Evolutionary conservation across 306 rosid genomes (phyloP).

Genomic region (Rosa rugosa): DNA sequence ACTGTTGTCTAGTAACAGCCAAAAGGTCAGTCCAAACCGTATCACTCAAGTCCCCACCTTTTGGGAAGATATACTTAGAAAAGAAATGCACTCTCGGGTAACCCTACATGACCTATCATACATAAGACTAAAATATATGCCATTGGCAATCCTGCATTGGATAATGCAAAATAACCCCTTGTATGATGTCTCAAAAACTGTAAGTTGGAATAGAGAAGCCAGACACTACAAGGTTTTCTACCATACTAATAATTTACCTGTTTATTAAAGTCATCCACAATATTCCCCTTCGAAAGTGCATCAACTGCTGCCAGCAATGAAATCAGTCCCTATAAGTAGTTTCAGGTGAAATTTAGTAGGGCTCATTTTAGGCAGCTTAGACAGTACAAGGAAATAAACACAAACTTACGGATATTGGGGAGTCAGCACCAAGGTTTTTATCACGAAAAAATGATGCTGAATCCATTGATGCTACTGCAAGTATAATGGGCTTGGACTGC

Average conservation of each 20-base stretch:
- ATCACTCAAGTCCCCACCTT: background rate
- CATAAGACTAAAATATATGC: background rate
- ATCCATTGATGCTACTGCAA: slow-evolving; percentile 83
- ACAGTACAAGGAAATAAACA: slow-evolving; percentile 21
- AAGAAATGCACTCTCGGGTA: background rate
- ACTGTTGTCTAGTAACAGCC: background rate
- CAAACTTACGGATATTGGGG: slow-evolving; percentile 80
- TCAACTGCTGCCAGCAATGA: slow-evolving; percentile 81
- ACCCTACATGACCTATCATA: background rate
- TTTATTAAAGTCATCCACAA: slow-evolving; percentile 57
- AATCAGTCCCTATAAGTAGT: slow-evolving; percentile 67
- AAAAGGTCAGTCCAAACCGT: background rate
- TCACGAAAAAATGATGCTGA: slow-evolving; percentile 95
- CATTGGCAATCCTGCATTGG: background rate
- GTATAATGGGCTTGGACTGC: slow-evolving; percentile 62
- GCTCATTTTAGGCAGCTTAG: slow-evolving; percentile 16
- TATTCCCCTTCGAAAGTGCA: slow-evolving; percentile 71
- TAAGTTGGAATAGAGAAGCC: background rate
- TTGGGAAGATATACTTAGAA: background rate
- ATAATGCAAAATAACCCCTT: background rate
- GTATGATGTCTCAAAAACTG: background rate
- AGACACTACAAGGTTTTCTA: background rate
- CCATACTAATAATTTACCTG: slow-evolving; percentile 55
- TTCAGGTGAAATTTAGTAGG: slow-evolving; percentile 21
- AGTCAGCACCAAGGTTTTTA: slow-evolving; percentile 83